Evolutionary conservation across 1,284 basidiomycete genomes (phyloP).

Genomic region (Ceratobasidium sp.): DNA sequence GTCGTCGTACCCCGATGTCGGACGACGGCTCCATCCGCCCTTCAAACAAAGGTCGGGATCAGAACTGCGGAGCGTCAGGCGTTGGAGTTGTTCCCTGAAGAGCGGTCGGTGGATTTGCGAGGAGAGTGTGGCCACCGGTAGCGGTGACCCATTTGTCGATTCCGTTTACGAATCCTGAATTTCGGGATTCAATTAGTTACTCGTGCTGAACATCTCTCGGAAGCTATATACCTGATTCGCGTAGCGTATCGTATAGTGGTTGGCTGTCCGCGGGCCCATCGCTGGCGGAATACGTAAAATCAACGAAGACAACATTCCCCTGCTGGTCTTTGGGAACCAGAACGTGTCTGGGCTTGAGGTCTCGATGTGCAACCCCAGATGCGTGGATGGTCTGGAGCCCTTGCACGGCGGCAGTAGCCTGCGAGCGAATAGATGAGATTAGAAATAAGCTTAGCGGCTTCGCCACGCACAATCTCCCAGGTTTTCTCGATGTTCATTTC

Average conservation of each 20-base stretch:
- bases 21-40: conserved; percentile 10
- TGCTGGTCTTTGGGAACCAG: conserved; percentile 37
- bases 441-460: not conserved
- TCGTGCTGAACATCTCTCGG: conserved; percentile 1
- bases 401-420: conserved; percentile 29
- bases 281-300: conserved; percentile 39
- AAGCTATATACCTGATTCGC: conserved; percentile 35
- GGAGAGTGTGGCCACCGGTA: conserved; percentile 32
- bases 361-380: conserved; percentile 37
- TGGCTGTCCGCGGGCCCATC: conserved; percentile 38
- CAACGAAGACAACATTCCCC: conserved; percentile 39
- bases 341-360: conserved; percentile 39
- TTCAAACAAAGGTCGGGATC: conserved; percentile 1
- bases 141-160: conserved; percentile 38
- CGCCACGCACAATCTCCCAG: conserved; percentile 36
- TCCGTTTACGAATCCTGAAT: conserved; percentile 40
- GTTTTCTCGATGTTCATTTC: conserved; percentile 36
- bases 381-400: conserved; percentile 34
- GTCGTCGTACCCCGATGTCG: not conserved
- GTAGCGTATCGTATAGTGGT: conserved; percentile 33
- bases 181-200: conserved; percentile 23
- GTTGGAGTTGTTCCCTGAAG: conserved; percentile 17
- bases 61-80: conserved; percentile 26
- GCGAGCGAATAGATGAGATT: conserved; percentile 16
- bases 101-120: conserved; percentile 13